Base-by-base conservation (phyloP, 2,329 filamentous ascomycete species). In the Myriosclerotinia scirpicola region DNA sequence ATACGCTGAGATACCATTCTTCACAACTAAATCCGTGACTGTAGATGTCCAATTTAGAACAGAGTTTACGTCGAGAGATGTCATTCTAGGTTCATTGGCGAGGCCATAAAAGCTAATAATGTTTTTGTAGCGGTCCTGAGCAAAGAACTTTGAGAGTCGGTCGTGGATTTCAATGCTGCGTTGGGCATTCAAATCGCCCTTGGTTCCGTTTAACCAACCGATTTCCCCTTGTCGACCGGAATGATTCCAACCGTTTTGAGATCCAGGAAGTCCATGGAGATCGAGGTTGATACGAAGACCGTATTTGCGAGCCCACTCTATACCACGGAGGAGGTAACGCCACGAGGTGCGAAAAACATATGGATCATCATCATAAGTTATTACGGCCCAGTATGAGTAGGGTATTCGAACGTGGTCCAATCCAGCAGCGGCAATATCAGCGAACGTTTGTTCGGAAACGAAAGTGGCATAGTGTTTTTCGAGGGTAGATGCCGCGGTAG, bases 201-300 rank as follows among this genome's bases (percentile, higher is more conserved):
- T 83, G 0, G 91, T 90, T n/a, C 95, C 95, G 73, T 95, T 95
- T 50, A 98, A 80, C 95, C 95, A 99, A 36, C 87, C 84, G 70
- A 98, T 94, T 1, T 79, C 69, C 1, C 95, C 94, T 76, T 90
- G 89, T 12, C 88, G 87, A 0, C 95, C 95, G 72, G 91, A 96
- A 78, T 99, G 95, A 74, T 97, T 97, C 94, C 94, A 98, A 2
- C 95, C 95, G 74, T 99, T 99, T 76, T 98, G 95, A 68, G 90
- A 94, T 0, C 95, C 95, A 0, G 94, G 94, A 0, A 95, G 82
- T n/a, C 85, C 93, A 79, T 99, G 95, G 5, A 97, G 80, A 77
- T 99, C 95, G 5, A 99, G 86, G 70, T 98, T 98, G 52, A 99
- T 87, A 2, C 95, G 90, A 5, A 99, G 81, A 0, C 95, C 95